Percentiles rank a stretch among this genome's conserved stretches.
Evolutionary conservation across 805 yeast species (phyloP).

Genomic region (Wickerhamomyces mucosus): DNA sequence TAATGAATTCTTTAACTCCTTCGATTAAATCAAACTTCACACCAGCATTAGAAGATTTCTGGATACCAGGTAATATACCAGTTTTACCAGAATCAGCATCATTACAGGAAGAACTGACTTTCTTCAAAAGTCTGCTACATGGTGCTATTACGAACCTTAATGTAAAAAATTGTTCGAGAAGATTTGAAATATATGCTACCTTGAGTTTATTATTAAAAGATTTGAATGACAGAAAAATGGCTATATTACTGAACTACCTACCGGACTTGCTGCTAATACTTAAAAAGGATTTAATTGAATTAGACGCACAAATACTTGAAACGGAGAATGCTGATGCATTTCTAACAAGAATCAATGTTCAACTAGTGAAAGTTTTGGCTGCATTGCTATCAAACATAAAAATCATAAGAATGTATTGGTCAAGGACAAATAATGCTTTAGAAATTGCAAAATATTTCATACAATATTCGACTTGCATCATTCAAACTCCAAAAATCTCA

Average conservation of each 20-base stretch:
- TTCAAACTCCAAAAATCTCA: slow-evolving; percentile 10
- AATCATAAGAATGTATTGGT: slow-evolving; percentile 5
- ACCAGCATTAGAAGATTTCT: slow-evolving; percentile 10
- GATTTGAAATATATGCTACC: slow-evolving; percentile 20
- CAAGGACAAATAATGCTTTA: slow-evolving; percentile 1
- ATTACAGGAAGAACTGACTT: slow-evolving; percentile 4
- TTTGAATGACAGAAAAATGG: slow-evolving; percentile 5
- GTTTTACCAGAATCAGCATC: slow-evolving; percentile 2
- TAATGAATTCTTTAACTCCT: slow-evolving; percentile 5
- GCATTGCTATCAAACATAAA: slow-evolving; percentile 10
- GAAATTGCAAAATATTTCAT: slow-evolving; percentile 11
- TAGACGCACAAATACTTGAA: slow-evolving; percentile 6
- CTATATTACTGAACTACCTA: slow-evolving; percentile 2
- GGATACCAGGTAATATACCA: slow-evolving; percentile 20
- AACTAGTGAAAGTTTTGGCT: slow-evolving; percentile 13
- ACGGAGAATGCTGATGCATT: slow-evolving; percentile 11
- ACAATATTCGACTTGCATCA: slow-evolving; percentile 6
- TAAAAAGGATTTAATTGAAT: slow-evolving; percentile 6
- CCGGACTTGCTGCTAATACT: slow-evolving; percentile 5
- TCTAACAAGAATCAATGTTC: slow-evolving; percentile 15
- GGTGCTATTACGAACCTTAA: slow-evolving; percentile 16
- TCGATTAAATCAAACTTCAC: background rate
- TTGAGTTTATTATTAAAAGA: slow-evolving; percentile 15
- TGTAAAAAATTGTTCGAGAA: slow-evolving; percentile 6
- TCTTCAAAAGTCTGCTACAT: slow-evolving; percentile 10